Base-by-base conservation (phyloP, 495 filamentous ascomycete species). In the Achaetomiella virescens region DNA sequence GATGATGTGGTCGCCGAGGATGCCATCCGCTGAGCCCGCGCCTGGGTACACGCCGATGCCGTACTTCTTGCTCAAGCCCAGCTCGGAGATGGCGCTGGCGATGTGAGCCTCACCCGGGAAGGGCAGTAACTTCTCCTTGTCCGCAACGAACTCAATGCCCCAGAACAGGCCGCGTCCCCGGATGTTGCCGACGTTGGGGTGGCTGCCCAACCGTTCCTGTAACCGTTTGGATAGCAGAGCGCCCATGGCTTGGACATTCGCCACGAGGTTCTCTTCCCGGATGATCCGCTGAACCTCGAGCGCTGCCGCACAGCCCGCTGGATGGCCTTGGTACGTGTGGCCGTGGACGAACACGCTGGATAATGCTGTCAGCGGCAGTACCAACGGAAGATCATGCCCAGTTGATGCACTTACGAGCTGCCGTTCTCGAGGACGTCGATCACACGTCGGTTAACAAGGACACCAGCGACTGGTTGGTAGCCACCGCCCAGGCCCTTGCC, bases 1-100 rank as follows among this genome's bases (percentile, higher is more conserved):
- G 31, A 95, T 72, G 14, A 91, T 69, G 71, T 91, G 86, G 62
- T 96, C 91, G 1, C 89, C 90, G 3, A 61, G 68, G 27, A 77
- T 64, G 0, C 88, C 87, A 63, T 90, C 86, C 1, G 76, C 81
- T 0, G 84, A 84, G 5, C 89, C 90, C 2, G 75, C 66, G 6
- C 84, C 83, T 20, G 84, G 84, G 66, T 93, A 95, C 17, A 95
- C 61, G 0, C 78, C 81, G 56, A 95, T 79, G 18, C 75, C 77
- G 56, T 84, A 80, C 12, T 79, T 69, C 0, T 72, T 55, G 0
- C 65, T 58, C 29, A 86, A 61, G 0, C 76, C 83, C 9, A 72
- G 74, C 52, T 81, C 75, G 55, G 83, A 75, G 9, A 90, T 72
- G 15, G 67, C 69, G 55, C 72, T 73, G 4, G 72, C 70, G 20